A percentile compares a stretch with the other conserved stretches of the same genome.
phyloP scores from a whole-genome alignment of 345 rosid species.

The Melaleuca alternifolia region DNA sequence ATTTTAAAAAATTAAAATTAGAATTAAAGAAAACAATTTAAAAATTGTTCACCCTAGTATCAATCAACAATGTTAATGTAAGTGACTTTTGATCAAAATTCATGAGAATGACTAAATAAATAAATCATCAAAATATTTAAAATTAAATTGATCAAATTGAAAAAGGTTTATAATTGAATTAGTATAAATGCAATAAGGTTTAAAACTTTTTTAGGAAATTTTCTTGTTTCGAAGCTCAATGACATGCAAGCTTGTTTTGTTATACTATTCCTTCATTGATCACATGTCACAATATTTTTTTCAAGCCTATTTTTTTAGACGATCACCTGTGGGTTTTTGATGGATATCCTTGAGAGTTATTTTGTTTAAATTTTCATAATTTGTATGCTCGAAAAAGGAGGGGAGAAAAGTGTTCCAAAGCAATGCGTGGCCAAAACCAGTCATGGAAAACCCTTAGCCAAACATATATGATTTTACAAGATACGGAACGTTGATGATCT shows the following conservation, averaged over 20 bases:
- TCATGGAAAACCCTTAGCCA: not conserved
- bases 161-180: not conserved
- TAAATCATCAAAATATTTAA: not conserved
- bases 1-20: too few relatives aligned
- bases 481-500: not conserved
- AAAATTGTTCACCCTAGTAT: fast-evolving
- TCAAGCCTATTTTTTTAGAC: not conserved
- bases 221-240: not conserved
- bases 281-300: not conserved
- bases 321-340: not conserved
- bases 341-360: not conserved
- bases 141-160: not conserved
- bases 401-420: not conserved
- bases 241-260: not conserved
- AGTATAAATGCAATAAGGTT: not conserved
- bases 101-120: not conserved
- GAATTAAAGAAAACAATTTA: too few relatives aligned
- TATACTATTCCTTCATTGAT: not conserved
- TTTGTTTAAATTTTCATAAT: not conserved
- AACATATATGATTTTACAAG: not conserved
- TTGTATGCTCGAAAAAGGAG: not conserved
- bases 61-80: not conserved
- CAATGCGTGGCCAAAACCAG: not conserved
- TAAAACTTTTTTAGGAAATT: not conserved
- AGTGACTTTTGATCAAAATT: not conserved